Evolutionary conservation across 108 stramenopile genomes (phyloP).

Genomic region (Phaeodactylum tricornutum): DNA sequence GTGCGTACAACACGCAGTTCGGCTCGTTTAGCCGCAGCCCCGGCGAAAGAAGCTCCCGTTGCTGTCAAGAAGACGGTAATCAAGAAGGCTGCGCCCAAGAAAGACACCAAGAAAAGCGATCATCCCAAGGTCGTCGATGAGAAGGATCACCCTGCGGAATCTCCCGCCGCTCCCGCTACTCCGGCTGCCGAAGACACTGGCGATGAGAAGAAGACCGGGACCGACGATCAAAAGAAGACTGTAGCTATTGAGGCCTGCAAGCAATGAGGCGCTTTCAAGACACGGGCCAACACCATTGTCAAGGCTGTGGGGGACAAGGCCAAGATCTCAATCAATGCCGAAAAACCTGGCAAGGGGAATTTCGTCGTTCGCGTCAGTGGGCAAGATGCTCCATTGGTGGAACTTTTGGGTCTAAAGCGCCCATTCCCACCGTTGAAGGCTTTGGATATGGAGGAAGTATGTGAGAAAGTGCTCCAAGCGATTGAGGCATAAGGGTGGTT

Average conservation of each 20-base stretch:
- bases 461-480: slow-evolving; percentile 31
- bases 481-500: neutral
- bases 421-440: slow-evolving; percentile 78
- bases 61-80: slow-evolving; percentile 14
- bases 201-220: neutral
- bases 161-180: neutral
- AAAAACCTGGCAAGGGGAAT: slow-evolving; percentile 72
- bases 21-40: neutral
- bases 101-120: too few species aligned
- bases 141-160: slow-evolving; percentile 1
- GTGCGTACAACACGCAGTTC: slow-evolving; percentile 1
- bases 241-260: slow-evolving; percentile 71
- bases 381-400: slow-evolving; percentile 58
- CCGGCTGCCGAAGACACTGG: neutral
- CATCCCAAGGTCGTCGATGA: too few species aligned
- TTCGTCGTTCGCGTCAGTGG: slow-evolving; percentile 64
- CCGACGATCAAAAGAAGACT: slow-evolving; percentile 1
- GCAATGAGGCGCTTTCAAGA: slow-evolving; percentile 76
- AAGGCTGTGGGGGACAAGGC: slow-evolving; percentile 57
- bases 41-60: neutral
- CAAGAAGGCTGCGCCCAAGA: slow-evolving; percentile 16
- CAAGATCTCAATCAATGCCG: slow-evolving; percentile 52
- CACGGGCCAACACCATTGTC: slow-evolving; percentile 59
- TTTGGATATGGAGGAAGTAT: slow-evolving; percentile 80
- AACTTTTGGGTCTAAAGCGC: slow-evolving; percentile 66